Percentiles rank a stretch among this genome's conserved stretches.
phyloP scores from a whole-genome alignment of 1,284 basidiomycete genomes.

The Fomitopsis pinicola region DNA sequence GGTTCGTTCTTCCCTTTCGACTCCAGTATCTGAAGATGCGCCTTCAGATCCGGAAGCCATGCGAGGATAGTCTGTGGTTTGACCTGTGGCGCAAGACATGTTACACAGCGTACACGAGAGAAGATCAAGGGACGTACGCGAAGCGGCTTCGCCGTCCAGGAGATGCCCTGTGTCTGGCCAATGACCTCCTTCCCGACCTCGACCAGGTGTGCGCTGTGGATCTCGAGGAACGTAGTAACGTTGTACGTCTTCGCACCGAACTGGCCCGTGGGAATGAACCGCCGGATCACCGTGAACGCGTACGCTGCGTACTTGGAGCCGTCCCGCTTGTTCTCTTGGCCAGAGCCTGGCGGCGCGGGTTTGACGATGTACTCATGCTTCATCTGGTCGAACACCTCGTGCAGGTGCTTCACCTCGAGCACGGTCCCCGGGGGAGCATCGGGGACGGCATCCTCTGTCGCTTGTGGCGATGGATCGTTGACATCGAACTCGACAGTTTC shows the following conservation, averaged over 20 bases:
- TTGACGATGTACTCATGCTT: conserved; percentile 23
- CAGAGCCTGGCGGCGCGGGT: conserved; percentile 18
- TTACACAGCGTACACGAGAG: not conserved
- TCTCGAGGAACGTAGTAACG: conserved; percentile 32
- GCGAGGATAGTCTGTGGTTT: conserved; percentile 52
- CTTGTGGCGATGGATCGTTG: not conserved
- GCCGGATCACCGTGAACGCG: conserved; percentile 26
- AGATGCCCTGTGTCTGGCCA: conserved; percentile 48
- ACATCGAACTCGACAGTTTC: conserved; percentile 19
- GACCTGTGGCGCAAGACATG: conserved; percentile 30
- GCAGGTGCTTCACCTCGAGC: conserved; percentile 24
- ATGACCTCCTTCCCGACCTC: conserved; percentile 53
- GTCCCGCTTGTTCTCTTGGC: conserved; percentile 12
- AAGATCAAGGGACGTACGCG: conserved; percentile 32
- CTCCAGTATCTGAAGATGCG: conserved; percentile 36
- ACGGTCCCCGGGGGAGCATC: conserved; percentile 22
- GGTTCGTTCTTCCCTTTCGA: conserved; percentile 28
- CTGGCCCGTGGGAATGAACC: conserved; percentile 22
- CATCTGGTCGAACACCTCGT: conserved; percentile 24
- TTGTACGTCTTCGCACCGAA: conserved; percentile 19
- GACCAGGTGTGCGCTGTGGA: conserved; percentile 52
- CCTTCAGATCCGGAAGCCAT: conserved; percentile 42
- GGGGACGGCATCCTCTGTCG: conserved; percentile 17
- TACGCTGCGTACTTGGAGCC: conserved; percentile 25
- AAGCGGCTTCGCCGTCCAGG: conserved; percentile 53